phyloP scores from a whole-genome alignment of 2,329 filamentous ascomycete species.

The Phaeosphaeria sp. region DNA sequence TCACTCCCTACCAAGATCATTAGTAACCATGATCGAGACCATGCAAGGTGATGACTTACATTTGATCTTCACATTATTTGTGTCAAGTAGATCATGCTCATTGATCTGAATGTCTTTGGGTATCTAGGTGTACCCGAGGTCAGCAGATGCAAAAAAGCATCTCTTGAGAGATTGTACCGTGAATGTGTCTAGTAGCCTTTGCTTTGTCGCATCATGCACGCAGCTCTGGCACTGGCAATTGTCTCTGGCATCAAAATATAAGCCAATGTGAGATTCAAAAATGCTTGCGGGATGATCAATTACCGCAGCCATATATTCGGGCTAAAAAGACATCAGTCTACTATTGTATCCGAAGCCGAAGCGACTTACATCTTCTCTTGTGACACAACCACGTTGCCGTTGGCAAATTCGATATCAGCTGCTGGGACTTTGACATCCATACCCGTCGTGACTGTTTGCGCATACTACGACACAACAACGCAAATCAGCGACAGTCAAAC shows the following conservation, averaged over 20 bases:
- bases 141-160: background rate
- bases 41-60: slow-evolving; percentile 22
- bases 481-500: background rate
- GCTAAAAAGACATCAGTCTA: background rate
- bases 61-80: slow-evolving; percentile 22
- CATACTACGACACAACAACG: background rate
- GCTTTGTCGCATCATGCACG: slow-evolving; percentile 72
- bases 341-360: background rate
- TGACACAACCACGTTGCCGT: background rate
- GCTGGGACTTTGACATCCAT: background rate
- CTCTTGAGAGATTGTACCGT: slow-evolving; percentile 51
- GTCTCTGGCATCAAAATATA: slow-evolving; percentile 55
- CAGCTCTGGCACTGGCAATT: slow-evolving; percentile 74
- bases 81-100: slow-evolving; percentile 8
- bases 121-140: slow-evolving; percentile 22
- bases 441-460: background rate
- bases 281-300: background rate
- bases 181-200: slow-evolving; percentile 73
- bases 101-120: slow-evolving; percentile 36
- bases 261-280: background rate
- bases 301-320: slow-evolving; percentile 10
- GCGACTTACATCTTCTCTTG: background rate
- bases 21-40: background rate
- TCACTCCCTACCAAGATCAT: slow-evolving; percentile 55
- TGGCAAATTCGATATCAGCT: background rate